Base-by-base conservation (phyloP, 805 yeast genomes). In the Pichia phayaonensis region DNA sequence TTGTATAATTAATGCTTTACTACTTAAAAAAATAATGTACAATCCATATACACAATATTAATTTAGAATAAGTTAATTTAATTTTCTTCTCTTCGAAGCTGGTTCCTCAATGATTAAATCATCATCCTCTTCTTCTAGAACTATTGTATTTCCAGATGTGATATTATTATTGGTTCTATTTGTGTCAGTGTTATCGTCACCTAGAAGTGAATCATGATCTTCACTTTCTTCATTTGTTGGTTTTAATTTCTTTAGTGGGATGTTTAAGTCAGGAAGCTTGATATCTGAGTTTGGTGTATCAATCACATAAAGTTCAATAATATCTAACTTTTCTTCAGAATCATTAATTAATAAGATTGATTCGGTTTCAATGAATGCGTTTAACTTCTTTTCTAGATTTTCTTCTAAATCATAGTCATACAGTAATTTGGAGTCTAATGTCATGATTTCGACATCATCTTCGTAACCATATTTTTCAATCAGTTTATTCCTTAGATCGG, bases 381-480 rank as follows among this genome's bases (percentile, higher is more conserved):
- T 50, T 18, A 94, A 67, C 0, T 72, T 63, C 34, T 69, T 72
- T 0, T 68, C 70, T 13, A 73, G 59, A 60, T 92, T 83, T 60
- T 90, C 98, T 46, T 88, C 96, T 64, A 87, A 90, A 61, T 92
- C 99, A 51, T 74, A 74, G 67, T 94, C 99, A 58, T 87, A 88
- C 10, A 94, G 63, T 53, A 94, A 72, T 56, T 77, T 75, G 36
- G 79, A 76, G 23, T 60, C 65, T 39, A 54, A 50, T 13, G 63
- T 53, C 24, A 83, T 70, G 21, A 84, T 75, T 8, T 86, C 61
- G 2, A 88, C 74, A 39, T 84, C 81, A 39, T 74, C 81, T 1
- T 69, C 78, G 61, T 80, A 87, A 0, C 71, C 72, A 58, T 84
- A 83, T 47, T 73, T 72, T 1, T 58, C 61, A 26, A 72, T 64